phyloP scores from a whole-genome alignment of 169 alveolate species.

The Plasmodium inui region DNA sequence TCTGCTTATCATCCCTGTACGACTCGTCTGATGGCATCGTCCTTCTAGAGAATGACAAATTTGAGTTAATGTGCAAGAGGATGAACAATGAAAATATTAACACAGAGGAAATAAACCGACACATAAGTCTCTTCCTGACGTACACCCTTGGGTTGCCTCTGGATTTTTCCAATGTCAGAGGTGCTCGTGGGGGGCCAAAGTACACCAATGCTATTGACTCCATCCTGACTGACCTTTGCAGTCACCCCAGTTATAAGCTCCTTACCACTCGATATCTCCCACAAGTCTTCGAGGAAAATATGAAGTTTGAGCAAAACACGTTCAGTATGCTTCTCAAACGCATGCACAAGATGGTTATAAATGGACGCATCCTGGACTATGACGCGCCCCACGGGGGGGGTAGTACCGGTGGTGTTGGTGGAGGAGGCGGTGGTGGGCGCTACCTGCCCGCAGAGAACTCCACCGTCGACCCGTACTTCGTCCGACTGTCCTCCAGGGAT shows the following conservation, averaged over 20 bases:
- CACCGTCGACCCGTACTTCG: neutral
- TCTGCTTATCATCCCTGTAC: conserved; percentile 76
- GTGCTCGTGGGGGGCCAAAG: neutral
- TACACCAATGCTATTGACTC: conserved; percentile 57
- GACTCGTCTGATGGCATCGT: conserved; percentile 67
- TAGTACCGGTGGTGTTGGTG: neutral
- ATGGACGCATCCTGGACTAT: conserved; percentile 36
- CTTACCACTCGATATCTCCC: conserved; percentile 46
- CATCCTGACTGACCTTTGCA: conserved; percentile 31
- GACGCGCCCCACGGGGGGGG: neutral
- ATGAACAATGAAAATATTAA: conserved; percentile 70
- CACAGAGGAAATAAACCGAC: conserved; percentile 41
- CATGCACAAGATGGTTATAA: conserved; percentile 69
- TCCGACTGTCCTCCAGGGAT: conserved; percentile 17
- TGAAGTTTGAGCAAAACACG: conserved; percentile 53
- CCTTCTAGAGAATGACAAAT: conserved; percentile 37
- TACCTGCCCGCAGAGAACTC: neutral
- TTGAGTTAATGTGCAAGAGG: conserved; percentile 55
- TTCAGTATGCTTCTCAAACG: conserved; percentile 68
- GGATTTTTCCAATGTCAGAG: neutral
- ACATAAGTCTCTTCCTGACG: conserved; percentile 25
- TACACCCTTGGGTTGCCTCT: conserved; percentile 49
- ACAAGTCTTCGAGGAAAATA: conserved; percentile 60
- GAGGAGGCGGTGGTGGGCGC: neutral
- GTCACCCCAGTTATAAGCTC: conserved; percentile 68